A percentile compares a stretch with the other conserved stretches of the same genome.
These are phyloP conservation scores for Colletotrichum lini DNA, from an alignment of 2,329 filamentous ascomycete genomes.

Conservation along the genomic window DNA sequence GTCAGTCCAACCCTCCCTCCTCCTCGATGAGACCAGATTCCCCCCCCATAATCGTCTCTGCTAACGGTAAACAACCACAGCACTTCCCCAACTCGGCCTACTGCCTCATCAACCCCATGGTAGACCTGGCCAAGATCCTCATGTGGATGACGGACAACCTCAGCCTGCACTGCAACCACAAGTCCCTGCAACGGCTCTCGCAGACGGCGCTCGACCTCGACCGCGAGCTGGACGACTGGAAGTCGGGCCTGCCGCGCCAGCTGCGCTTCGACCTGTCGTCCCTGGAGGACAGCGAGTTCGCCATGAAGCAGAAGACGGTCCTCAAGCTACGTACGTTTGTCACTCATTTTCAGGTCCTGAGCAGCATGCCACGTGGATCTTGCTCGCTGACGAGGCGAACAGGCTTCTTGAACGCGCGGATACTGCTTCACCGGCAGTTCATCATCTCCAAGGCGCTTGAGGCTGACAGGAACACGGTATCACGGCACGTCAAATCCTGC, in stretches of 20 bases:
- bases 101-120: constrained; percentile 39
- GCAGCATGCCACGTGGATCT: accelerated
- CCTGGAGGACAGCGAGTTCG: constrained; percentile 36
- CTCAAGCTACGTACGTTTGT: constrained; percentile 31
- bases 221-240: constrained; percentile 35
- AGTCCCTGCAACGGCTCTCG: constrained; percentile 29
- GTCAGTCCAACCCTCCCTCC: constrained; percentile 1
- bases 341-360: accelerated
- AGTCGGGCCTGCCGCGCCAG: constrained; percentile 21
- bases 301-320: constrained; percentile 38
- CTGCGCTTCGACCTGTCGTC: constrained; percentile 33
- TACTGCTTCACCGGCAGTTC: constrained; percentile 35
- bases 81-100: constrained; percentile 33
- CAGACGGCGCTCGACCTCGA: constrained; percentile 33
- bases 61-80: not conserved
- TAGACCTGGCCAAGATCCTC: constrained; percentile 38
- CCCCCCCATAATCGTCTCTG: not conserved
- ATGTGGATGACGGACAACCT: constrained; percentile 42
- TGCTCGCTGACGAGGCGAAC: not conserved
- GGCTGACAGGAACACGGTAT: constrained; percentile 27
- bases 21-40: not conserved
- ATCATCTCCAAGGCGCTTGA: constrained; percentile 29
- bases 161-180: constrained; percentile 33
- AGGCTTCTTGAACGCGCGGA: constrained; percentile 38
- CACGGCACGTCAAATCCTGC: constrained; percentile 19